These are phyloP conservation scores for Fusarium sp. DNA, from an alignment of 2,329 filamentous ascomycete genomes.

Conservation along the genomic window DNA sequence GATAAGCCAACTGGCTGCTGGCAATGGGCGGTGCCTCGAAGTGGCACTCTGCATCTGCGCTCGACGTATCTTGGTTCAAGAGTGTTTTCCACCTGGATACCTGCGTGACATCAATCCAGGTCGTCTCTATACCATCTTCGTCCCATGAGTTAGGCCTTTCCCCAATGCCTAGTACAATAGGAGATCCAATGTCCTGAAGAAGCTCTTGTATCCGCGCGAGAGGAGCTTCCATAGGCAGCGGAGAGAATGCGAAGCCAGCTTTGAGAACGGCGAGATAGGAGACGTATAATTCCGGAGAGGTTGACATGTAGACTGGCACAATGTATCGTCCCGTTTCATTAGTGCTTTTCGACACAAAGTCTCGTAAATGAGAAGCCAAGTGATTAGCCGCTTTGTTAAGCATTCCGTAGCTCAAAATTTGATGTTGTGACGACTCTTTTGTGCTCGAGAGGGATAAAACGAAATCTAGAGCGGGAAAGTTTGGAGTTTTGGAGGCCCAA, in stretches of 20 bases:
- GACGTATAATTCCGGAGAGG: slow-evolving; percentile 52
- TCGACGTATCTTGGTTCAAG: not conserved
- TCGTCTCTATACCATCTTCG: not conserved
- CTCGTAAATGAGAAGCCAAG: not conserved
- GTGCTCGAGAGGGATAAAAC: not conserved
- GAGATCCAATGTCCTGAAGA: slow-evolving; percentile 1
- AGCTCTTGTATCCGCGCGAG: slow-evolving; percentile 2
- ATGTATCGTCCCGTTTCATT: not conserved
- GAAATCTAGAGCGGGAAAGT: not conserved
- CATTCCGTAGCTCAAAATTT: not conserved
- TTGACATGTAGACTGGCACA: slow-evolving; percentile 8
- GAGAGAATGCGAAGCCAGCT: slow-evolving; percentile 52
- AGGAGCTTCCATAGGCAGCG: slow-evolving; percentile 52
- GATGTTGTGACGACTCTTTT: not conserved
- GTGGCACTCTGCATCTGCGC: not conserved
- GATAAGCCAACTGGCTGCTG: not conserved
- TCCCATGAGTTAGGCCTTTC: not conserved
- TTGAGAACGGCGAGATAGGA: slow-evolving; percentile 53
- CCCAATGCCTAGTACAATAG: slow-evolving; percentile 3
- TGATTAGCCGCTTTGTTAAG: slow-evolving; percentile 1
- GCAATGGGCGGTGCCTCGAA: not conserved
- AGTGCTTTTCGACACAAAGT: not conserved
- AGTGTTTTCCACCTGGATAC: not conserved
- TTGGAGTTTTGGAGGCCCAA: slow-evolving; percentile 5
- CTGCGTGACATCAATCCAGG: not conserved